Evolutionary conservation across 768 basidiomycete genomes (phyloP).

Genomic region (Boletus eberwhitei): DNA sequence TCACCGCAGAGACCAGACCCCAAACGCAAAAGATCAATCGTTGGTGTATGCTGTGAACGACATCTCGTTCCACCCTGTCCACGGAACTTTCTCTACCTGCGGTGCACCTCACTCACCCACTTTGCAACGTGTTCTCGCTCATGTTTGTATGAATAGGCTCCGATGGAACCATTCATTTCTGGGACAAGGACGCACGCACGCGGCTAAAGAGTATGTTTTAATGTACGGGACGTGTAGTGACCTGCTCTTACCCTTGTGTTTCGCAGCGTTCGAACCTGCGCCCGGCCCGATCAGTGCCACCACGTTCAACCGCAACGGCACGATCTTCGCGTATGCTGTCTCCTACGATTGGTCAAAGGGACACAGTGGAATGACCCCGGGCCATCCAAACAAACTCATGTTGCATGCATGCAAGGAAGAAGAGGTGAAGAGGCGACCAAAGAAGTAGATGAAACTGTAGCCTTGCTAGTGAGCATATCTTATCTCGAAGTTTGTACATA

Average conservation of each 20-base stretch:
- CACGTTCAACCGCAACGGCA: slow-evolving; percentile 83
- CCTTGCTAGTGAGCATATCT: slow-evolving; percentile 1
- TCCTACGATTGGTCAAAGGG: slow-evolving; percentile 96
- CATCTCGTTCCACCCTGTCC: slow-evolving; percentile 80
- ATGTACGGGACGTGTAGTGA: not conserved
- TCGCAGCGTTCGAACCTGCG: slow-evolving; percentile 64
- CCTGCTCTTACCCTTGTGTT: slow-evolving; percentile 2
- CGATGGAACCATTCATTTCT: slow-evolving; percentile 87
- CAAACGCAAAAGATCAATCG: slow-evolving; percentile 59
- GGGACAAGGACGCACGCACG: slow-evolving; percentile 92
- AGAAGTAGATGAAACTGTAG: slow-evolving; percentile 23
- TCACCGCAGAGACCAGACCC: slow-evolving; percentile 57
- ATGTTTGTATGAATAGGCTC: slow-evolving; percentile 44
- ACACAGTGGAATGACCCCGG: slow-evolving; percentile 76
- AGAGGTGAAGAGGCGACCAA: slow-evolving; percentile 68
- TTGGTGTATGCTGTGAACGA: slow-evolving; percentile 82
- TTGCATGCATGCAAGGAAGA: slow-evolving; percentile 85
- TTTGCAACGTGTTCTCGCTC: slow-evolving; percentile 19
- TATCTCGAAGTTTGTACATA: not conserved
- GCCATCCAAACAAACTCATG: slow-evolving; percentile 74
- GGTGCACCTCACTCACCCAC: slow-evolving; percentile 39
- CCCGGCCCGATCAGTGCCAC: slow-evolving; percentile 77
- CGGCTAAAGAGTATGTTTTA: slow-evolving; percentile 75
- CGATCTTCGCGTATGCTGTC: slow-evolving; percentile 87
- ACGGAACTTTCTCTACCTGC: slow-evolving; percentile 83